Percentiles rank a stretch among this genome's conserved stretches.
phyloP scores from a whole-genome alignment of 1,284 basidiomycete genomes.

The Ustilago trichophora region DNA sequence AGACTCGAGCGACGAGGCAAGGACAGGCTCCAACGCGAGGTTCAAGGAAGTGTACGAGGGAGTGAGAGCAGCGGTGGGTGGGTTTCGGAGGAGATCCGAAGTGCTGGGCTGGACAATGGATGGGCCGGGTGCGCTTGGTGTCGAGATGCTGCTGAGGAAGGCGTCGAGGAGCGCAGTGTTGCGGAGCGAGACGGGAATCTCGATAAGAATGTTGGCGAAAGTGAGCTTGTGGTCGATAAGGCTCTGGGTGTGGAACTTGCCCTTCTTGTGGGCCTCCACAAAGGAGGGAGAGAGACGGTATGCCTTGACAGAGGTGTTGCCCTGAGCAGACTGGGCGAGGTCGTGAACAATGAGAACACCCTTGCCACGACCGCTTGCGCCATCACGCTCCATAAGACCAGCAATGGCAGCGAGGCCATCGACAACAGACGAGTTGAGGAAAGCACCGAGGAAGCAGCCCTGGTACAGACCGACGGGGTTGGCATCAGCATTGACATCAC shows the following conservation, averaged over 20 bases:
- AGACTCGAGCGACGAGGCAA: constrained; percentile 63
- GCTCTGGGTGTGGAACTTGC: constrained; percentile 84
- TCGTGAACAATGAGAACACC: constrained; percentile 65
- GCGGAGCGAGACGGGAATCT: constrained; percentile 87
- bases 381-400: constrained; percentile 63
- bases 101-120: constrained; percentile 58
- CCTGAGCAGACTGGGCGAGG: constrained; percentile 71
- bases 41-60: constrained; percentile 61
- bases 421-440: constrained; percentile 80
- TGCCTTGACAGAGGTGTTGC: constrained; percentile 89
- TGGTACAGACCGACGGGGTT: constrained; percentile 97
- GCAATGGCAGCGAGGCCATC: constrained; percentile 72
- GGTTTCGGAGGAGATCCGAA: constrained; percentile 51
- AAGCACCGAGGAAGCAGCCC: constrained; percentile 78
- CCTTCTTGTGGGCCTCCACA: constrained; percentile 83
- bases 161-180: constrained; percentile 85
- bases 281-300: constrained; percentile 87
- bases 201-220: constrained; percentile 86
- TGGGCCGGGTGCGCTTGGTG: constrained; percentile 65
- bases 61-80: constrained; percentile 55
- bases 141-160: constrained; percentile 79
- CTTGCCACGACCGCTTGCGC: constrained; percentile 60
- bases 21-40: constrained; percentile 64
- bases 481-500: constrained; percentile 92
- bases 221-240: constrained; percentile 86